Conservation (phyloP, 352 stramenopile genomes). For the Phytophthora uliginosa region DNA sequence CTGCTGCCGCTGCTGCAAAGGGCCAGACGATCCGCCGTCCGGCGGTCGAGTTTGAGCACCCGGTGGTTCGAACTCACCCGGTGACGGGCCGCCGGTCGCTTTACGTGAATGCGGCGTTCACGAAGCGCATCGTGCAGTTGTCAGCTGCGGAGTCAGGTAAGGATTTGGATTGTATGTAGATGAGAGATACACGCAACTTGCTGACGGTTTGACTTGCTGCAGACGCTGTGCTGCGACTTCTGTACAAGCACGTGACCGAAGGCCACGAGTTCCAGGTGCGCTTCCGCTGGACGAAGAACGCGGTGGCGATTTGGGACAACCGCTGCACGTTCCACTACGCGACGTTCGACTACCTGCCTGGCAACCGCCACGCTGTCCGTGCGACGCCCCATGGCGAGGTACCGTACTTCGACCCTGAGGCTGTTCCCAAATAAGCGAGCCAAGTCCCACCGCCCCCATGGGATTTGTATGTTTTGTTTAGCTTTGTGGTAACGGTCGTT, state of each 20-base stretch:
- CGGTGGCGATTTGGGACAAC: conserved; percentile 38
- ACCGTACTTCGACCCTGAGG: conserved; percentile 30
- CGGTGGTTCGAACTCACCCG: neutral
- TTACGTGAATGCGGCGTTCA: conserved; percentile 5
- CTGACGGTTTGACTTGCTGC: neutral
- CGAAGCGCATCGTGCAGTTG: neutral
- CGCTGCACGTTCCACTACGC: conserved; percentile 34
- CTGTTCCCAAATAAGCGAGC: conserved; percentile 18
- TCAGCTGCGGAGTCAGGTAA: neutral
- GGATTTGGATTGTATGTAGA: too few relatives aligned
- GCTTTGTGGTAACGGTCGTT: neutral
- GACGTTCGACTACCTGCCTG: conserved; percentile 33
- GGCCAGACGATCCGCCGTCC: neutral
- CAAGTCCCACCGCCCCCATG: too few relatives aligned
- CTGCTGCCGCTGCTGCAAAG: neutral
- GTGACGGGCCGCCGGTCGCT: neutral
- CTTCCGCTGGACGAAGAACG: conserved; percentile 39
- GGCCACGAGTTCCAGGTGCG: conserved; percentile 35
- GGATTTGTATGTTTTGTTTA: too few relatives aligned
- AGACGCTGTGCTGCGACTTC: conserved; percentile 28
- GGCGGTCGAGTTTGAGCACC: conserved; percentile 4
- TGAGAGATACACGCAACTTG: neutral
- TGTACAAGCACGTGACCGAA: conserved; percentile 30
- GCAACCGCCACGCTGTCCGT: conserved; percentile 30
- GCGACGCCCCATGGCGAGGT: conserved; percentile 31